Percentiles rank a stretch among this genome's conserved stretches.
These are phyloP conservation scores for Metschnikowia drakensbergensis DNA, from an alignment of 805 yeast species.

Conservation along the genomic window DNA sequence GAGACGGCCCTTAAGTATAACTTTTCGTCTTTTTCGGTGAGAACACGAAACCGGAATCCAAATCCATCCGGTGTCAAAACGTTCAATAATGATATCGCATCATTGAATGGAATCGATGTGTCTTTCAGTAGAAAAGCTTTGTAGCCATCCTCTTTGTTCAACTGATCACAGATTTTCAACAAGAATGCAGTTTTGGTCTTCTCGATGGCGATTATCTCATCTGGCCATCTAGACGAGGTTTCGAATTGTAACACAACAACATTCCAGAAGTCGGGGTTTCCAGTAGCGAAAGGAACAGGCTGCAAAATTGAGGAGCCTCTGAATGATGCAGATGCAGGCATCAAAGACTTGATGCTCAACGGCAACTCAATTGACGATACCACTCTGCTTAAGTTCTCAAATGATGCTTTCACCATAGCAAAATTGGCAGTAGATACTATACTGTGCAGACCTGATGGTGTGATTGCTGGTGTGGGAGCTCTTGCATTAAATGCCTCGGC, in stretches of 20 bases:
- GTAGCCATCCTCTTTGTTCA: slow-evolving; percentile 52
- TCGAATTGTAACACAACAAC: slow-evolving; percentile 85
- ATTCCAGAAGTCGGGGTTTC: slow-evolving; percentile 75
- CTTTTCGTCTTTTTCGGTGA: slow-evolving; percentile 80
- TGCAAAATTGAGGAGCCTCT: slow-evolving; percentile 71
- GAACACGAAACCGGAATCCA: slow-evolving; percentile 73
- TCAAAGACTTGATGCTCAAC: slow-evolving; percentile 61
- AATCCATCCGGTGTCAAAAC: slow-evolving; percentile 85
- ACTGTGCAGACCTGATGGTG: slow-evolving; percentile 55
- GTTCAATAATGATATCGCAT: slow-evolving; percentile 53
- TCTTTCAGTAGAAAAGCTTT: slow-evolving; percentile 63
- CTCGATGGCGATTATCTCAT: slow-evolving; percentile 78
- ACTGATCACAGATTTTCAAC: slow-evolving; percentile 52
- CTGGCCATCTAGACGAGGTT: slow-evolving; percentile 92
- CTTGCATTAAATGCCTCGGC: slow-evolving; percentile 45
- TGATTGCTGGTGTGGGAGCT: slow-evolving; percentile 58
- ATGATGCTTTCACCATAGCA: slow-evolving; percentile 36
- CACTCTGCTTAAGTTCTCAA: slow-evolving; percentile 48
- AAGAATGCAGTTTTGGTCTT: slow-evolving; percentile 88
- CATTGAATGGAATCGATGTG: slow-evolving; percentile 59
- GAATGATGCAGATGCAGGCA: slow-evolving; percentile 70
- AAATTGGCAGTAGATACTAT: slow-evolving; percentile 28
- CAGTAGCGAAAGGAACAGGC: slow-evolving; percentile 78
- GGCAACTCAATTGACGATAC: slow-evolving; percentile 55
- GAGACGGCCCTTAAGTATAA: slow-evolving; percentile 69